phyloP scores from a whole-genome alignment of 2,329 filamentous ascomycete genomes.

The Ophiostoma himal-ulmi region DNA sequence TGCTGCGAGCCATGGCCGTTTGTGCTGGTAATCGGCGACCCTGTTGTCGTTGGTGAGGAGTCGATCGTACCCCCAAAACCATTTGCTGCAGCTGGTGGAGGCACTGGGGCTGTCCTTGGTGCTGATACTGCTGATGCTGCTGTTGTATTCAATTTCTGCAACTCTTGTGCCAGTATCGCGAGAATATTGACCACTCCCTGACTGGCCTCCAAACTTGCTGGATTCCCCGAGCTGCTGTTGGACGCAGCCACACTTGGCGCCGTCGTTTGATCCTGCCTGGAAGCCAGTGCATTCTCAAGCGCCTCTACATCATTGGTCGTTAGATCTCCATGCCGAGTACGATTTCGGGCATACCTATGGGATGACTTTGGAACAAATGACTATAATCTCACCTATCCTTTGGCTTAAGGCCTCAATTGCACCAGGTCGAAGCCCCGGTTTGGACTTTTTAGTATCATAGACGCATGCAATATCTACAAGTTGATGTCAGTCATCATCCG shows the following conservation, averaged over 20 bases:
- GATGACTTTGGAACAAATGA: neutral
- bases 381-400: constrained; percentile 16
- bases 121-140: neutral
- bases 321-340: neutral
- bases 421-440: constrained; percentile 26
- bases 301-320: constrained; percentile 11
- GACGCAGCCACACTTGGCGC: neutral
- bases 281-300: constrained; percentile 21
- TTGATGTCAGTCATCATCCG: neutral
- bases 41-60: neutral
- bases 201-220: constrained; percentile 4
- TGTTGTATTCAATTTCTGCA: constrained; percentile 19
- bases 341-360: neutral
- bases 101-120: neutral
- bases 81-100: neutral
- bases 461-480: constrained; percentile 17
- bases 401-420: constrained; percentile 26
- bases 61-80: neutral
- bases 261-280: neutral
- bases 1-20: constrained; percentile 1
- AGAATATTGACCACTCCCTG: constrained; percentile 18
- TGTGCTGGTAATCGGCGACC: neutral
- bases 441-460: constrained; percentile 22
- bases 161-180: constrained; percentile 21
- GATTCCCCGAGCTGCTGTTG: neutral